These are phyloP conservation scores for Leccinum imitatum DNA, from an alignment of 768 basidiomycete species.

Conservation along the genomic window DNA sequence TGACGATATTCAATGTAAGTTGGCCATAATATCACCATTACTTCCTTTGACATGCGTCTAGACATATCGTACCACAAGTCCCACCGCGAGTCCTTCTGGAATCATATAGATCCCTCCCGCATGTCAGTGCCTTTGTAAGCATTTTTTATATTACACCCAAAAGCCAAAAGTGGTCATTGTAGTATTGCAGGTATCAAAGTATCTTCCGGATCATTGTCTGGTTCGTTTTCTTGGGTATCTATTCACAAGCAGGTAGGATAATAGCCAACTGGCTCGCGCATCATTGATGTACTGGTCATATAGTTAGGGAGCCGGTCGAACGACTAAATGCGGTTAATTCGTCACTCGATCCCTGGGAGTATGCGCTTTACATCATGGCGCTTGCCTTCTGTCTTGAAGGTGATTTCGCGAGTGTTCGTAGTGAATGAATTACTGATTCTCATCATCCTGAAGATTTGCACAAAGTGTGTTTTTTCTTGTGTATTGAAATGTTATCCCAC, in stretches of 20 bases:
- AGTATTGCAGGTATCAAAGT: slow-evolving; percentile 75
- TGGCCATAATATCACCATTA: not conserved
- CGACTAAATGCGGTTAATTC: slow-evolving; percentile 53
- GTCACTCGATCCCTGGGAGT: slow-evolving; percentile 78
- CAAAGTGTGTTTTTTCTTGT: slow-evolving; percentile 18
- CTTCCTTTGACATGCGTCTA: slow-evolving; percentile 30
- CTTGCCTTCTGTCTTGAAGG: slow-evolving; percentile 81
- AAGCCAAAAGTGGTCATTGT: not conserved
- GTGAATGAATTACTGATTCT: slow-evolving; percentile 40
- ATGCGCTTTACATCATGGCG: slow-evolving; percentile 74
- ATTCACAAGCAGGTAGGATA: slow-evolving; percentile 76
- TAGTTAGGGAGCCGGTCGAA: slow-evolving; percentile 78
- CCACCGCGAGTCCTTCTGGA: slow-evolving; percentile 57
- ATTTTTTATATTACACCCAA: not conserved
- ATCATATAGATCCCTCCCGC: slow-evolving; percentile 72
- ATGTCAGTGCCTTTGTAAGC: slow-evolving; percentile 74
- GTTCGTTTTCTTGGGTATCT: slow-evolving; percentile 75
- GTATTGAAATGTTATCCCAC: not conserved
- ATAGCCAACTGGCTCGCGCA: not conserved
- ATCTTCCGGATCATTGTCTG: slow-evolving; percentile 74
- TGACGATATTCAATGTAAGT: slow-evolving; percentile 76
- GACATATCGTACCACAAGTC: slow-evolving; percentile 67
- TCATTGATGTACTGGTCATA: slow-evolving; percentile 1
- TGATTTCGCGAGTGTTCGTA: slow-evolving; percentile 29
- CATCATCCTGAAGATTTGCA: slow-evolving; percentile 19